Base-by-base conservation (phyloP, 139 green algal species). In the Picochlorum sp. region DNA sequence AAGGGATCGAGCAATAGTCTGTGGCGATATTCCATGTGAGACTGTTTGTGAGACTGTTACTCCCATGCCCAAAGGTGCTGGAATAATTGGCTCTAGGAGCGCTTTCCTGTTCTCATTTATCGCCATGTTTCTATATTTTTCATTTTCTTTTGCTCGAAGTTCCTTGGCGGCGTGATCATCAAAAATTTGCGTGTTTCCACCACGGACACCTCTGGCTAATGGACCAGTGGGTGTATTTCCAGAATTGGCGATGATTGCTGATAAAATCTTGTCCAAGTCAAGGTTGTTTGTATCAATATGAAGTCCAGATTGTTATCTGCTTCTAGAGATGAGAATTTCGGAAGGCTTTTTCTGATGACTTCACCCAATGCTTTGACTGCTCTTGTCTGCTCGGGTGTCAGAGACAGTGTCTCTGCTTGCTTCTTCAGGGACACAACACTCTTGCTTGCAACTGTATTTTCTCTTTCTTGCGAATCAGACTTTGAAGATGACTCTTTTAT, bases 221-320 rank as follows among this genome's bases (percentile, higher is more conserved):
- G 68, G 68, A 4, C 68, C 68, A 9, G 61, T 69, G 9, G 68
- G 52, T 16, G 61, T 70, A 14, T 75, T 70, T 34, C 68, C 68
- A 4, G 68, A 23, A 11, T 60, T 70, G n/a, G 52, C 60, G 24
- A 75, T 65, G 34, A 75, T 47, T 20, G 60, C 21, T 4, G 68
- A 61, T 37, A 70, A 18, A 11, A 58, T 57, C 3, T n/a, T 49
- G 18, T 70, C 68, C 20, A 75, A 13, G 34, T 70, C 47, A 20
- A 54, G n/a, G n/a, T 54, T 54, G 16, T 20, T 21, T 20, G 15
- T 6, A 20, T 14, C 45, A 44, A 52, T 32, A 47, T 54, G 47
- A 54, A 54, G 47, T 21, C 16, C 21, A 50, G 18, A 49, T 72
- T 55, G 57, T 68, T 55, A 55, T 16, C 51, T 69, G 26, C 41